Base-by-base conservation (phyloP, 164 flowering plant genomes). In the Macadamia integrifolia region DNA sequence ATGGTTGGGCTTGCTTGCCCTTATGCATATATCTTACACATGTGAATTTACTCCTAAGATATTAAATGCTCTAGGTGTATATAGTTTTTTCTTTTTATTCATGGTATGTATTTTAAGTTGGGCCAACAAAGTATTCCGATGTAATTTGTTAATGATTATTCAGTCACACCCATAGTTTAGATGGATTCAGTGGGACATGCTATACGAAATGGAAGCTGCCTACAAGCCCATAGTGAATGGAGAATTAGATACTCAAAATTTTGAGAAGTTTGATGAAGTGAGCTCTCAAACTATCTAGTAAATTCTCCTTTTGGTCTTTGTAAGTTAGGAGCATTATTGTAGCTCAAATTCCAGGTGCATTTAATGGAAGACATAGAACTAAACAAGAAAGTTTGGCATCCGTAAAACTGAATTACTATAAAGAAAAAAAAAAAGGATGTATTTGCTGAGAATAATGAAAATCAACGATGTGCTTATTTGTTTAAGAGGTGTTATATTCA, bases 151-250 rank as follows among this genome's bases (percentile, higher is more conserved):
- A 31, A 42, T 63, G 32, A 67, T 69, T 77, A 62, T 35, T 58
- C 80, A 88, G 93, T 84, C 83, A 52, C 90, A 88, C 78, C 89
- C 88, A 57, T 88, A 90, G 93, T 88, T 88, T 75, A 75, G 35
- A 66, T 58, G 77, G 69, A 65, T 78, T 74, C 81, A 80, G 49
- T 88, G 93, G 90, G 93, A 86, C 61, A 80, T 58, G 75, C 73
- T 88, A 58, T 88, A 86, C 77, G 93, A 88, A 72, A 84, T 82
- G 79, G 93, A 88, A 78, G 90, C 93, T 75, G 90, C 86, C 44
- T 85, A 85, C 80, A 84, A 78, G 77, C 90, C 93, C 57, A 76
- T 70, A 30, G 88, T 86, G n/a, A 76, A 48, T 70, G 93, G 89
- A 66, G 93, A 88, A 29, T 69, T 83, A 56, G 93, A 88, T 75